Evolutionary conservation across 148 eudicot species (phyloP).

Genomic region (Vaccinium myrtillus): DNA sequence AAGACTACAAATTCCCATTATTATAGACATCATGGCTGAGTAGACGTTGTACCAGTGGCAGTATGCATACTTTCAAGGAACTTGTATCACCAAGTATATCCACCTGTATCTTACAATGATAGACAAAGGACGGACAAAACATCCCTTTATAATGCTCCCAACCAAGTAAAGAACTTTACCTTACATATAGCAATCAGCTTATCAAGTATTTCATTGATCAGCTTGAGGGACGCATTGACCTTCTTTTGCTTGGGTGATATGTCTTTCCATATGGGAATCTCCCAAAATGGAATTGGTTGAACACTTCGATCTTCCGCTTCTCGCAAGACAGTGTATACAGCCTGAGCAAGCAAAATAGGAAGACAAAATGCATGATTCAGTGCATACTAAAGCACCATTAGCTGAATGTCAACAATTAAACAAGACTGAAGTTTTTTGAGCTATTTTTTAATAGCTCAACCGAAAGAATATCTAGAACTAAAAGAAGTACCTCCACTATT

Average conservation of each 20-base stretch:
- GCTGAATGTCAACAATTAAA: conserved; percentile 3
- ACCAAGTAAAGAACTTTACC: conserved; percentile 44
- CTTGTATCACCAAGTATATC: neutral
- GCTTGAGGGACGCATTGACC: conserved; percentile 83
- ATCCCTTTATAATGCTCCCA: neutral
- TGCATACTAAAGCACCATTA: neutral
- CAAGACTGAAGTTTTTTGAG: conserved; percentile 7
- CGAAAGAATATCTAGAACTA: neutral
- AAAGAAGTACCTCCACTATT: conserved; percentile 72
- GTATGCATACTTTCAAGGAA: neutral
- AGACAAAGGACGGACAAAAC: neutral
- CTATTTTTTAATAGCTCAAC: neutral
- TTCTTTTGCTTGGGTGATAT: conserved; percentile 78
- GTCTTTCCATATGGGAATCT: conserved; percentile 97
- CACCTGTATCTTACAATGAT: neutral
- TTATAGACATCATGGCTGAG: neutral
- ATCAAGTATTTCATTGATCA: conserved; percentile 78
- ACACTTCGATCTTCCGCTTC: conserved; percentile 95
- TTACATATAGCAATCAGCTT: conserved; percentile 84
- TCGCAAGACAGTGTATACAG: conserved; percentile 88
- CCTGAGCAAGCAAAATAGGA: conserved; percentile 52
- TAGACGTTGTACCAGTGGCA: neutral
- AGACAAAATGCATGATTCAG: conserved; percentile 12
- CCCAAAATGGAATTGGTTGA: conserved; percentile 94
- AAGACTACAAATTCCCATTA: neutral